These are phyloP conservation scores for Annona squamosa DNA, from an alignment of 164 flowering plant species.

Conservation along the genomic window DNA sequence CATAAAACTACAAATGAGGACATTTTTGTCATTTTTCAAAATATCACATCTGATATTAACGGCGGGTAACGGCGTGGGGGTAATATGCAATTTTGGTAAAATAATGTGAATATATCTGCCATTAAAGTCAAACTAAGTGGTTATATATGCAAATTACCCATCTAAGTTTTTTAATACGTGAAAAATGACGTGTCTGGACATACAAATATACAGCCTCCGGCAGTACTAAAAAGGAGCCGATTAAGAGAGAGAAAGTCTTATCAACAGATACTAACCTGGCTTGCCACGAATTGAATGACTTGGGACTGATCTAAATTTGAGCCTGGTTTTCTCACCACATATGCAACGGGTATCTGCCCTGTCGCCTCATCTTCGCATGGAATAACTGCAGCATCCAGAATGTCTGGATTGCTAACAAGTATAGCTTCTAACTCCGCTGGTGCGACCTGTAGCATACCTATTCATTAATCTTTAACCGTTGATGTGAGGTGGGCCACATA, in stretches of 20 bases:
- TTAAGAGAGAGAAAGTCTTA: neutral
- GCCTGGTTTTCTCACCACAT: constrained; percentile 41
- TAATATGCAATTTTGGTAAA: no score
- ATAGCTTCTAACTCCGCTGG: constrained; percentile 70
- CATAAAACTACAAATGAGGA: no score
- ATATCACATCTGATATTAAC: no score
- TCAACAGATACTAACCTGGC: constrained; percentile 34
- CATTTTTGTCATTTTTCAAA: no score
- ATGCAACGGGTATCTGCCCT: constrained; percentile 73
- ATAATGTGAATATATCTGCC: no score
- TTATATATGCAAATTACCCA: no score
- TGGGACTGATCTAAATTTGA: constrained; percentile 38
- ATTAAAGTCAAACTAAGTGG: no score
- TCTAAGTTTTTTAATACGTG: no score
- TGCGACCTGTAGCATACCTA: constrained; percentile 36
- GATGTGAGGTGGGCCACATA: no score
- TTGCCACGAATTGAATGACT: constrained; percentile 53
- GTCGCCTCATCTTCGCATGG: constrained; percentile 71
- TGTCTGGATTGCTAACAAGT: constrained; percentile 46
- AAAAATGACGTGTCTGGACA: no score
- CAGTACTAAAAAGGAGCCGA: neutral
- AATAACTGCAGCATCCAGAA: constrained; percentile 68
- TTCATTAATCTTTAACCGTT: no score
- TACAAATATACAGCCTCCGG: neutral
- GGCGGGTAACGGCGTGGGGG: no score